Base-by-base conservation (phyloP, 441 rosid genomes). In the Caryocar brasiliense region DNA sequence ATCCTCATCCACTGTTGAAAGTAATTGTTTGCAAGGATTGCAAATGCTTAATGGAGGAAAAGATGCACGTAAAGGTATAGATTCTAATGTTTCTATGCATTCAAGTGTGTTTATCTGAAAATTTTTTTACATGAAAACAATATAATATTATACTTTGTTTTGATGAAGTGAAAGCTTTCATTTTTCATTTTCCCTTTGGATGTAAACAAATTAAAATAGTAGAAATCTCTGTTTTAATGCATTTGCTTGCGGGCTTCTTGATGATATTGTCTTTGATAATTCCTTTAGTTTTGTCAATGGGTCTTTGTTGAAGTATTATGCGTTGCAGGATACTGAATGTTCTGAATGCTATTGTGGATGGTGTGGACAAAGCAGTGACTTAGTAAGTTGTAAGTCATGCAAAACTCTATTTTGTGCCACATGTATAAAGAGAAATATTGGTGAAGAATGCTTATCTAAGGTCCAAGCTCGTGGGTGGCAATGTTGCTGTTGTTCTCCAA, bases 21-120 rank as follows among this genome's bases (percentile, higher is more conserved):
- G 99, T 94, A 50, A 86, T 94, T 54, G 40, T 94, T 62, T 94
- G 99, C 82, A 65, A 61, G 60, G 89, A 77, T 52, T 94, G 99
- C 85, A 90, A 86, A 79, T 55, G 59, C 52, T 67, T 70, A 46
- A 58, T 90, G 59, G 91, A 82, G 64, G 79, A 74, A 41, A 93
- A 81, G 73, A 66, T 74, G 69, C 59, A 40, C 54, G 37, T 62
- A 41, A 80, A 83, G 97, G 99, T 94, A 74, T 64, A 74, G 15
- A 50, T 54, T 56, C 49, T 32, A 36, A 45, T 51, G 1, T 54
- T 56, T 51, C 48, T 59, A 13, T 33, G 52, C 11, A 20, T 23
- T 14, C 51, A 7, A 28, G 12, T 21, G 17, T 34, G 43, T 36
- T 38, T 40, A 25, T 45, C 44, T 11, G 34, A 12, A 35, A 27